A percentile compares a stretch with the other conserved stretches of the same genome.
Evolutionary conservation across 2,329 filamentous ascomycete species (phyloP).

Genomic region (Scleromitrula shiraiana): DNA sequence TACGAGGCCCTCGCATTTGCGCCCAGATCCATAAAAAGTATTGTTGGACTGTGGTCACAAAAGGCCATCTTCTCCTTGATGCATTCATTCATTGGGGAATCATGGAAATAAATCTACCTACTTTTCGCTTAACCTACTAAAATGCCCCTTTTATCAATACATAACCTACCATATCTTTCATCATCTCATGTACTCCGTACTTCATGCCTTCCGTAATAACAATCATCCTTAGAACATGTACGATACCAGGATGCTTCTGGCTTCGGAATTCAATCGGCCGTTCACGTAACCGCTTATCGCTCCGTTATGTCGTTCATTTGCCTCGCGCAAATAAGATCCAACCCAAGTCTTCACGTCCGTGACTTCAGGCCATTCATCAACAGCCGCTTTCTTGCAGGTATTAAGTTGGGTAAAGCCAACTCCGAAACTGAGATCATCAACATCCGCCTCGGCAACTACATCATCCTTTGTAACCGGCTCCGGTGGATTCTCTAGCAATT

Average conservation of each 20-base stretch:
- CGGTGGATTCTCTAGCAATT: constrained; percentile 82
- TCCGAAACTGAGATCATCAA: constrained; percentile 91
- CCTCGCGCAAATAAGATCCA: constrained; percentile 51
- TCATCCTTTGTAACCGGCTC: constrained; percentile 60
- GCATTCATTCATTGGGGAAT: constrained; percentile 9
- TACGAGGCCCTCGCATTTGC: no score
- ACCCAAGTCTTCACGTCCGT: constrained; percentile 77
- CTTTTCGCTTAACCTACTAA: constrained; percentile 7
- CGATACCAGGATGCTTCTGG: constrained; percentile 37
- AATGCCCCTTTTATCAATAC: constrained; percentile 8
- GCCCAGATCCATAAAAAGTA: no score
- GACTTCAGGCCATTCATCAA: constrained; percentile 82
- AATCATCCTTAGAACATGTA: constrained; percentile 35
- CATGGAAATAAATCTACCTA: constrained; percentile 7
- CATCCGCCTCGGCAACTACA: constrained; percentile 75
- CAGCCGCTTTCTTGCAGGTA: constrained; percentile 68
- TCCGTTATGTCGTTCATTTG: constrained; percentile 66
- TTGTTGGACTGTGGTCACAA: constrained; percentile 1
- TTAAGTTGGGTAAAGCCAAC: constrained; percentile 90
- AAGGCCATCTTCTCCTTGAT: not conserved
- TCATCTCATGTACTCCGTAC: not conserved
- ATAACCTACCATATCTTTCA: constrained; percentile 3
- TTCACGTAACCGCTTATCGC: constrained; percentile 63
- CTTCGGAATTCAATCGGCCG: constrained; percentile 59
- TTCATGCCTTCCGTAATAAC: not conserved